Evolutionary conservation across 2,329 filamentous ascomycete genomes (phyloP).

Genomic region (Pseudocercospora vitis): DNA sequence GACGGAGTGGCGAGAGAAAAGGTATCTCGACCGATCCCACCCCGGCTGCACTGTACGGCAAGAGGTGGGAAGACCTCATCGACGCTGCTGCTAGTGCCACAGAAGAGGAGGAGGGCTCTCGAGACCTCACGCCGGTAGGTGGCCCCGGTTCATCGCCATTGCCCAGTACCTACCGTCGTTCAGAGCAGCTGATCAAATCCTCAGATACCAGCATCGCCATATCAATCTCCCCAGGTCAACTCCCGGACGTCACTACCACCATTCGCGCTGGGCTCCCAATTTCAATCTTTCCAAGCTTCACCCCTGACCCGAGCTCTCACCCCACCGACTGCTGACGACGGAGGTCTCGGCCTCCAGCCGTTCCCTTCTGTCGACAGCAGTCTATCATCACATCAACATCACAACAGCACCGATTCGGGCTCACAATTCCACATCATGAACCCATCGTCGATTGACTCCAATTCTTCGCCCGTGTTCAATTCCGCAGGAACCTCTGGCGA

Average conservation of each 20-base stretch:
- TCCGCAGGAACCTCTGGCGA: constrained; percentile 6
- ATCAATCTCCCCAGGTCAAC: constrained; percentile 51
- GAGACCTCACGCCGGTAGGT: constrained; percentile 82
- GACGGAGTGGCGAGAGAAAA: constrained; percentile 74
- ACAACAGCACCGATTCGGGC: constrained; percentile 52
- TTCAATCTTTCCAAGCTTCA: constrained; percentile 77
- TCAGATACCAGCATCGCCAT: constrained; percentile 53
- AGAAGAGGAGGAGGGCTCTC: constrained; percentile 73
- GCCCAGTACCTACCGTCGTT: constrained; percentile 4
- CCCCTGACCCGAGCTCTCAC: constrained; percentile 88
- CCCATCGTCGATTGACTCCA: constrained; percentile 47
- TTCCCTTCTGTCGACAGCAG: constrained; percentile 85
- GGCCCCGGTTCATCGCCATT: constrained; percentile 22
- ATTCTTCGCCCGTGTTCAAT: constrained; percentile 55
- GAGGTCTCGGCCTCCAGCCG: constrained; percentile 57
- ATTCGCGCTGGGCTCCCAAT: constrained; percentile 51
- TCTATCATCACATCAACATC: constrained; percentile 32
- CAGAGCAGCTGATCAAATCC: constrained; percentile 12
- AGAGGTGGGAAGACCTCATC: constrained; percentile 94
- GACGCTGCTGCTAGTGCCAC: constrained; percentile 91
- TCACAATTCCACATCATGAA: constrained; percentile 64
- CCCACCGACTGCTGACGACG: constrained; percentile 60
- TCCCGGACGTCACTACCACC: constrained; percentile 64
- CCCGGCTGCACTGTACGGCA: constrained; percentile 70
- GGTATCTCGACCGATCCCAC: constrained; percentile 82